These are phyloP conservation scores for Neoboletus brunneissimus DNA, from an alignment of 768 basidiomycete genomes.

Conservation along the genomic window DNA sequence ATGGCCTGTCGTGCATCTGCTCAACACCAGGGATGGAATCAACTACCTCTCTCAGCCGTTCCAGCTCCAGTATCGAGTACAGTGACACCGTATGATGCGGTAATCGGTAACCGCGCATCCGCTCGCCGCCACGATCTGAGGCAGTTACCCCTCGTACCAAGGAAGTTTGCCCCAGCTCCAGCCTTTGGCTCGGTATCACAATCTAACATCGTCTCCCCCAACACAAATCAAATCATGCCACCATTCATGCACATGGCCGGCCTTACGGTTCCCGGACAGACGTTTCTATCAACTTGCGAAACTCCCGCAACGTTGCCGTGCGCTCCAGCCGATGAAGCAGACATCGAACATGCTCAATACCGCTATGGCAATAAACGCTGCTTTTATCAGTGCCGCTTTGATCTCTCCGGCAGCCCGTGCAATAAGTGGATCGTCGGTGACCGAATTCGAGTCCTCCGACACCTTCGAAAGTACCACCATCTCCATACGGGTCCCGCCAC, in stretches of 20 bases:
- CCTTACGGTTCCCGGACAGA: not conserved
- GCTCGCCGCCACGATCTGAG: not conserved
- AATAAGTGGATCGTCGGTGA: conserved; percentile 28
- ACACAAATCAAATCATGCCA: conserved; percentile 1
- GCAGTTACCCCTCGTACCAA: not conserved
- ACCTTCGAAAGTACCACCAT: conserved; percentile 28
- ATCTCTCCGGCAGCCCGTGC: conserved; percentile 23
- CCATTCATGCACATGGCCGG: not conserved
- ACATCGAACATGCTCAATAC: conserved; percentile 22
- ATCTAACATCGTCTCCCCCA: not conserved
- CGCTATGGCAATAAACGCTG: conserved; percentile 19
- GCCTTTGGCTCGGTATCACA: conserved; percentile 1
- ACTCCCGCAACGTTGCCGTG: not conserved
- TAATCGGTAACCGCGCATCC: not conserved
- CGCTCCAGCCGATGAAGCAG: conserved; percentile 12
- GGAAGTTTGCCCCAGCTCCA: not conserved
- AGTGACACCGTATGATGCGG: not conserved
- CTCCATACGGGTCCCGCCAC: conserved; percentile 14
- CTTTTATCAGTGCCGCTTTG: conserved; percentile 28
- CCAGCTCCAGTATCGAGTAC: not conserved
- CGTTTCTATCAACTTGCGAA: not conserved
- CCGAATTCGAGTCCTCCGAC: conserved; percentile 22
- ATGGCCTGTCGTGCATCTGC: conserved; percentile 10
- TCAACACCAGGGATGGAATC: conserved; percentile 6
- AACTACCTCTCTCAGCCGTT: not conserved